A percentile compares a stretch with the other conserved stretches of the same genome.
phyloP scores from a whole-genome alignment of 164 flowering plant species.

The Vitis cinerea region DNA sequence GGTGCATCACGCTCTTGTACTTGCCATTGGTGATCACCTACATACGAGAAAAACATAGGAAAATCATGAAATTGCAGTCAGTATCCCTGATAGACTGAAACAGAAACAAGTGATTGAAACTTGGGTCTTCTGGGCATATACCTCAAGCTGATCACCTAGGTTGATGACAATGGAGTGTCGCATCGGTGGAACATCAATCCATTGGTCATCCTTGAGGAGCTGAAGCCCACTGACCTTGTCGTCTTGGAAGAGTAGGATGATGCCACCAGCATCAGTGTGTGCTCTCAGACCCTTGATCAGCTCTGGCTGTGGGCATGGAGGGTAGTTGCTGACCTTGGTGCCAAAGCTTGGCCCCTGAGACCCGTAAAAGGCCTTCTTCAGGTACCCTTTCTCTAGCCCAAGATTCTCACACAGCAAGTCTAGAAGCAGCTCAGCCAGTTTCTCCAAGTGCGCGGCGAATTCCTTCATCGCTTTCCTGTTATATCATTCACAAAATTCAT shows the following conservation, averaged over 20 bases:
- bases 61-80: background rate
- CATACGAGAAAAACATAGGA: background rate
- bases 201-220: constrained; percentile 81
- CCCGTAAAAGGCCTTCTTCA: constrained; percentile 72
- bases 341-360: constrained; percentile 81
- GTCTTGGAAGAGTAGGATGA: constrained; percentile 86
- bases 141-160: constrained; percentile 94
- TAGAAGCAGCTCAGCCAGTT: constrained; percentile 64
- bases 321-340: constrained; percentile 91
- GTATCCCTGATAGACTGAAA: too few species aligned
- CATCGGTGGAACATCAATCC: constrained; percentile 95
- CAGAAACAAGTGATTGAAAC: too few species aligned
- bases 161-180: constrained; percentile 90
- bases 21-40: constrained; percentile 92
- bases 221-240: constrained; percentile 88
- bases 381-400: constrained; percentile 74
- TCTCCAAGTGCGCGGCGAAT: constrained; percentile 60
- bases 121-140: constrained; percentile 6
- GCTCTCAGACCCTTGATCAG: constrained; percentile 85
- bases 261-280: constrained; percentile 97
- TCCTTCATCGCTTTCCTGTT: constrained; percentile 71
- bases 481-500: background rate
- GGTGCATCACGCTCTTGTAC: constrained; percentile 92
- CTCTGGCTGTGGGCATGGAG: constrained; percentile 88
- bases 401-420: constrained; percentile 87